Base-by-base conservation (phyloP, 2,329 filamentous ascomycete genomes). In the Gnomoniopsis sp. region DNA sequence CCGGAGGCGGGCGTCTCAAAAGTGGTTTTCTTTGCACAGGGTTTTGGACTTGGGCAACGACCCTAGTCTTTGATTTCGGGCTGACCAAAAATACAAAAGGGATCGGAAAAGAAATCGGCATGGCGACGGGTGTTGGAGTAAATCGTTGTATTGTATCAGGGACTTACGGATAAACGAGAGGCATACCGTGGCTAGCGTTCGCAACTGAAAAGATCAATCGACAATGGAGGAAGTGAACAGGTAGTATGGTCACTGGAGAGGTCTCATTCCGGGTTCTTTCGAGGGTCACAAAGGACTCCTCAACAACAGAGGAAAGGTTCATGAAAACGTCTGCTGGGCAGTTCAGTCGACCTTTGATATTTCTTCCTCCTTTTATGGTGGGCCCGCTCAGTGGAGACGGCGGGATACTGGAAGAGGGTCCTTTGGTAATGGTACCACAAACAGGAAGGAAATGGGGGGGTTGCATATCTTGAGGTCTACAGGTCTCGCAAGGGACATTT, bases 61-160 rank as follows among this genome's bases (percentile, higher is more conserved):
- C 53, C 33, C 56, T 54, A 38, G 57, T 59, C 53, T 53, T 49
- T 54, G 49, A 44, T 60, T 59, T 53, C 53, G 22, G 53, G 53
- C 44, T 56, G 60, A 55, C 43, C 52, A 55, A n/a, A 19, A 50
- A 48, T 48, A 23, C 33, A 34, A 53, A 56, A 49, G 30, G 60
- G 46, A 51, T 44, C 36, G 55, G 56, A 59, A 58, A 47, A 49
- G 49, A 55, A 62, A 56, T n/a, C 30, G 56, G 60, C 60, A 62
- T 62, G 60, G 60, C 60, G 58, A 60, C 33, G 60, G 60, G 60
- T 62, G 58, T 62, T 53, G 58, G 60, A 55, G 58, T 62, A 55
- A 50, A 47, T 53, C 26, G 53, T 50, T 60, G 50, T 57, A 62
- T 57, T 60, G 49, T 49, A 50, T 49, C 55, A 22, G 49, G 53